A percentile compares a stretch with the other conserved stretches of the same genome.
These are phyloP conservation scores for Xerocomus spinulosus DNA, from an alignment of 768 basidiomycete species.

Conservation along the genomic window DNA sequence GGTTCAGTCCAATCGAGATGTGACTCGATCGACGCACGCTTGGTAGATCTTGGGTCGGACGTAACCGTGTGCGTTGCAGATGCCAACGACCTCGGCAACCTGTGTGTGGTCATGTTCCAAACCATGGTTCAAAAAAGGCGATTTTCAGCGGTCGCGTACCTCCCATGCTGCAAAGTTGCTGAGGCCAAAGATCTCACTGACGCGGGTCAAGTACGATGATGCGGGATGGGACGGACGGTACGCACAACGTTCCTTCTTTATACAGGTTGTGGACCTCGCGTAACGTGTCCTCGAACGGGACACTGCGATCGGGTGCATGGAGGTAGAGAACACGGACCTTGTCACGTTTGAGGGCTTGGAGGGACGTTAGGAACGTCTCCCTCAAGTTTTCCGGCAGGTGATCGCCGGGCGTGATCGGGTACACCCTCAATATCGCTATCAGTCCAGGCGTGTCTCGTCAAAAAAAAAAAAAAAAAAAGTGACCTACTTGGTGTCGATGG, in stretches of 20 bases:
- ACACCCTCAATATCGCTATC: slow-evolving; percentile 31
- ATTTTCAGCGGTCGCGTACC: slow-evolving; percentile 26
- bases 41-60: slow-evolving; percentile 54
- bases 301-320: slow-evolving; percentile 55
- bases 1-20: too few relatives aligned
- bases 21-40: too few relatives aligned
- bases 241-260: slow-evolving; percentile 54
- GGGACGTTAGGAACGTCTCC: slow-evolving; percentile 42
- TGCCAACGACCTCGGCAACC: slow-evolving; percentile 56
- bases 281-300: slow-evolving; percentile 53
- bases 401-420: slow-evolving; percentile 38
- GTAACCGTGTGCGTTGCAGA: slow-evolving; percentile 51
- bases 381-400: slow-evolving; percentile 40
- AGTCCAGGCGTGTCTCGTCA: too few relatives aligned
- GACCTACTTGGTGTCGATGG: slow-evolving; percentile 47
- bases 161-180: slow-evolving; percentile 61
- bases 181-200: slow-evolving; percentile 55
- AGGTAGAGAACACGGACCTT: slow-evolving; percentile 52
- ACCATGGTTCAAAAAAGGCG: neutral
- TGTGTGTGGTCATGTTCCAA: slow-evolving; percentile 10
- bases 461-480: neutral
- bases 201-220: neutral
- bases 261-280: slow-evolving; percentile 52
- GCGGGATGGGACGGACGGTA: neutral
- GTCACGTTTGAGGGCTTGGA: slow-evolving; percentile 41